Conservation (phyloP, 352 stramenopile species). For the Stramenopiles sp. region DNA sequence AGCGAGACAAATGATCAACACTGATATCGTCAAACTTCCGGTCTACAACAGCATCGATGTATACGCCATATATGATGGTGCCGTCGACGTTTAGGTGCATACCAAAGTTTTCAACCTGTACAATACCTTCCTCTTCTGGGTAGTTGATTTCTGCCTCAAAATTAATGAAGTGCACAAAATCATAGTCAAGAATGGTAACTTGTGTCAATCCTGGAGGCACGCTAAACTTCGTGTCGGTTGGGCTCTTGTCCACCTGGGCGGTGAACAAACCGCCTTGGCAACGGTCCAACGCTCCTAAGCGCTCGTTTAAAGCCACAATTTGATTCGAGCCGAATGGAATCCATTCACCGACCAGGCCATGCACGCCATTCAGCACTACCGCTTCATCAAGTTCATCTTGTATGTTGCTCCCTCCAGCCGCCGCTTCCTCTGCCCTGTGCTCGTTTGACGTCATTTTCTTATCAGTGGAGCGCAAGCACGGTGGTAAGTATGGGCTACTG, state of each 20-base stretch:
- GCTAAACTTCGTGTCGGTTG: not conserved
- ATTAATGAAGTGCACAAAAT: not conserved
- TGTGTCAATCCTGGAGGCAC: not conserved
- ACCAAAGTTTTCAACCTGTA: conserved; percentile 7
- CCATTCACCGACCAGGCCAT: not conserved
- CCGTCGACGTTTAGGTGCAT: not conserved
- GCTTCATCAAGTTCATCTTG: not conserved
- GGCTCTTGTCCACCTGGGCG: not conserved
- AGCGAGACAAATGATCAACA: conserved; percentile 1
- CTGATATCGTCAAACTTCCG: not conserved
- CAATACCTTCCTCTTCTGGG: not conserved
- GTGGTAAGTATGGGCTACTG: not conserved
- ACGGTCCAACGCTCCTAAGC: not conserved
- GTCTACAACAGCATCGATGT: not conserved
- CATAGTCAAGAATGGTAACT: not conserved
- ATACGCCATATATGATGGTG: conserved; percentile 1
- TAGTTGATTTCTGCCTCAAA: not conserved
- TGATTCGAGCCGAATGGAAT: not conserved
- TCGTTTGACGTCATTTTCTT: not conserved
- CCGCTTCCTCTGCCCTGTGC: not conserved
- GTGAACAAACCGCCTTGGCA: not conserved
- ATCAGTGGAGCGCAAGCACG: not conserved
- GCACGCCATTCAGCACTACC: not conserved
- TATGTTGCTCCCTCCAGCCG: not conserved
- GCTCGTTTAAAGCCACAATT: not conserved